Conservation (phyloP, 305 asterid genomes). For the Solanum aculeatissimum region DNA sequence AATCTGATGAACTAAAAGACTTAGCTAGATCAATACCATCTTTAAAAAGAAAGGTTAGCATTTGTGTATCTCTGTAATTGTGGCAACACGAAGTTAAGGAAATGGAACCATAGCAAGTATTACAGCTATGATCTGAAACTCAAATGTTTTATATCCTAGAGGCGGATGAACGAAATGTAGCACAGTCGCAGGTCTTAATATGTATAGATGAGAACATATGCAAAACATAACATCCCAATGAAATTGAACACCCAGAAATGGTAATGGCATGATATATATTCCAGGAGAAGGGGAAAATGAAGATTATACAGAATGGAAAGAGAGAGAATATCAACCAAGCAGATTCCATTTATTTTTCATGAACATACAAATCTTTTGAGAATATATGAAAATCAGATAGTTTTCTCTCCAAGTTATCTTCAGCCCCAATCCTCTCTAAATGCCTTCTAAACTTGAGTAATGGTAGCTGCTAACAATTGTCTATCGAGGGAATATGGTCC, state of each 20-base stretch:
- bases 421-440: too few species aligned
- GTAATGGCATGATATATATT: not conserved
- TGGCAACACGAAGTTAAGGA: not conserved
- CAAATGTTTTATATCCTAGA: not conserved
- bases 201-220: not conserved
- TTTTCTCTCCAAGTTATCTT: too few species aligned
- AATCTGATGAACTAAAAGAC: slow-evolving; percentile 82
- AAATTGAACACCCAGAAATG: not conserved
- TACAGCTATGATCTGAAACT: not conserved
- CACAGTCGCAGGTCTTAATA: not conserved
- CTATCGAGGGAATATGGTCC: slow-evolving; percentile 82
- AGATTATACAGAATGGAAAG: not conserved
- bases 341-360: not conserved
- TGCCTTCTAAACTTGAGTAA: too few species aligned
- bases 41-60: slow-evolving; percentile 5
- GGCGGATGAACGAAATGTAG: not conserved
- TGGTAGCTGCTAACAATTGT: too few species aligned
- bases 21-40: slow-evolving; percentile 36
- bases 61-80: not conserved
- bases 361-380: not conserved
- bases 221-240: not conserved
- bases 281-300: not conserved
- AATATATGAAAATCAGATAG: too few species aligned
- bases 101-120: not conserved
- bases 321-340: not conserved